These are phyloP conservation scores for Cordyceps cicadae DNA, from an alignment of 2,329 filamentous ascomycete genomes.

Conservation along the genomic window DNA sequence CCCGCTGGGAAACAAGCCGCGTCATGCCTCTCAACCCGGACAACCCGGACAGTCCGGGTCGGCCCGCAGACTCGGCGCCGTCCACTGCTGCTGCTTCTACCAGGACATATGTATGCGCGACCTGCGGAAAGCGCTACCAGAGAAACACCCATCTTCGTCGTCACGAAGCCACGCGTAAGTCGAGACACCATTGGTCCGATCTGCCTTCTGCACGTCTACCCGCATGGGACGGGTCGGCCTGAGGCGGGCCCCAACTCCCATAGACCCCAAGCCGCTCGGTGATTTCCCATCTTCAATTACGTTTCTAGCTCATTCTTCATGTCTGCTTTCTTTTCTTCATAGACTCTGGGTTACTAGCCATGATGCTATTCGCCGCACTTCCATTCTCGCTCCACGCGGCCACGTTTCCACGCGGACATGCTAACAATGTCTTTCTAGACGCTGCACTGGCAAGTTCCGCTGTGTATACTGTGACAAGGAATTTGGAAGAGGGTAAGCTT, in stretches of 20 bases:
- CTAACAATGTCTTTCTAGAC: constrained; percentile 8
- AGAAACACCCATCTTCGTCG: constrained; percentile 21
- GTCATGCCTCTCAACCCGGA: not conserved
- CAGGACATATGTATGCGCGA: constrained; percentile 13
- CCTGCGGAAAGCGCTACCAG: constrained; percentile 20
- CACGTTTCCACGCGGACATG: not conserved
- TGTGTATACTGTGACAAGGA: constrained; percentile 17
- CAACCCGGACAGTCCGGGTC: not conserved
- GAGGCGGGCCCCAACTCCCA: not conserved
- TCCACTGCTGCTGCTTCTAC: not conserved
- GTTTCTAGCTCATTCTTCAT: not conserved
- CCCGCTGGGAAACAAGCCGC: not conserved
- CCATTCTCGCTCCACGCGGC: not conserved
- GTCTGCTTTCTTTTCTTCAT: not conserved
- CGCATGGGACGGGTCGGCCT: not conserved
- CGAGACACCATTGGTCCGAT: not conserved
- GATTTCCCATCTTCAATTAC: not conserved
- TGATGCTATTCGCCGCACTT: not conserved
- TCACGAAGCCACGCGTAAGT: constrained; percentile 21
- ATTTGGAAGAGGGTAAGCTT: constrained; percentile 16
- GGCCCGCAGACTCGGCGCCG: not conserved
- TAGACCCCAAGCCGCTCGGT: not conserved
- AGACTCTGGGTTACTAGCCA: not conserved
- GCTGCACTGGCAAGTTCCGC: constrained; percentile 10
- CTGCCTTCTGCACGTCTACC: not conserved